A percentile compares a stretch with the other conserved stretches of the same genome.
These are phyloP conservation scores for Orychophragmus violaceus DNA, from an alignment of 345 rosid genomes.

Conservation along the genomic window DNA sequence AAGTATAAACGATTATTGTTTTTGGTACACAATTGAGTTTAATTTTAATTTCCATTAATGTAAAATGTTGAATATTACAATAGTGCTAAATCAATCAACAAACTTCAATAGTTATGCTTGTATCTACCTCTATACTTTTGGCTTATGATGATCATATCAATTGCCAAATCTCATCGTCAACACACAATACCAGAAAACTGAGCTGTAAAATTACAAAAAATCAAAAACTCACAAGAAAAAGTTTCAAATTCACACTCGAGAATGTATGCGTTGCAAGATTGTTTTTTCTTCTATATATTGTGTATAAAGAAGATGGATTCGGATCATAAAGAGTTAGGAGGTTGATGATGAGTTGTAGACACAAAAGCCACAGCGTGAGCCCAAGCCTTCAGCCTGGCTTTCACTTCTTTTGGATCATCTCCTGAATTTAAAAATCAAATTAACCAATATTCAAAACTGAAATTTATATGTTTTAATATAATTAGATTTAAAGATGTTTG, in stretches of 20 bases:
- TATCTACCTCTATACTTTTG: conserved; percentile 4
- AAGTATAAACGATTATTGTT: conserved; percentile 10
- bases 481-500: background rate
- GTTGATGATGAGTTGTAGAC: conserved; percentile 41
- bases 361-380: conserved; percentile 89
- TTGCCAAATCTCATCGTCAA: conserved; percentile 4
- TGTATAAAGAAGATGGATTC: background rate
- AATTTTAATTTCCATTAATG: background rate
- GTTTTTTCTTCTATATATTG: background rate
- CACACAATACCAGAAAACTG: background rate
- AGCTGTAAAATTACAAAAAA: background rate
- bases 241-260: background rate
- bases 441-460: background rate
- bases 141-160: background rate
- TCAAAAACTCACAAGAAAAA: background rate
- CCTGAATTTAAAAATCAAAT: conserved; percentile 36
- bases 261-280: conserved; percentile 3
- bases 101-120: background rate
- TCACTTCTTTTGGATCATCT: conserved; percentile 89
- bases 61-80: conserved; percentile 28
- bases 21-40: background rate
- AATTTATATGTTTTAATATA: too few species aligned
- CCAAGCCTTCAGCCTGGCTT: conserved; percentile 95
- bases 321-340: conserved; percentile 21
- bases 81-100: conserved; percentile 16